These are phyloP conservation scores for Coleophoma cylindrospora DNA, from an alignment of 2,329 filamentous ascomycete species.

Conservation along the genomic window DNA sequence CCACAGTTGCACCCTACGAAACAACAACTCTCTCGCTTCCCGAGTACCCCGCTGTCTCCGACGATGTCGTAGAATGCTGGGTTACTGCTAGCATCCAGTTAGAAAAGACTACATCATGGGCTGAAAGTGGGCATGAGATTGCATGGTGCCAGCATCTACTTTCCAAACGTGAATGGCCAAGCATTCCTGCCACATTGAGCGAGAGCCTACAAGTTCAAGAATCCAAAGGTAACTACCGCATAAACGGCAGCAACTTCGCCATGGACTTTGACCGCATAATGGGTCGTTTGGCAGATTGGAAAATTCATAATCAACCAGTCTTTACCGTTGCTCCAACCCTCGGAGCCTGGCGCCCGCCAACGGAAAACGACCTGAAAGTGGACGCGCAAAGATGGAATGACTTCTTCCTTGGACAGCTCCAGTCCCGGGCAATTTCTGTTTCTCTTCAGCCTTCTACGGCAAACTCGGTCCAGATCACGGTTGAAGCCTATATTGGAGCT, in stretches of 20 bases:
- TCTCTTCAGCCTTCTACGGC: too few relatives aligned
- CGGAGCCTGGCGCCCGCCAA: conserved; percentile 40
- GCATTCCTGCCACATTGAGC: neutral
- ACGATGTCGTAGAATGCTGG: conserved; percentile 2
- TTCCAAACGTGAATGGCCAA: conserved; percentile 4
- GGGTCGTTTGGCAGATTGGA: neutral
- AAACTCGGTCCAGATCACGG: too few relatives aligned
- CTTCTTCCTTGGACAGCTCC: too few relatives aligned
- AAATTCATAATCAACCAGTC: conserved; percentile 3
- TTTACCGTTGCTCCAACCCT: conserved; percentile 16
- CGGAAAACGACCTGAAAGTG: conserved; percentile 37
- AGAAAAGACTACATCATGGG: neutral
- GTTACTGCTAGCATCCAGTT: conserved; percentile 2
- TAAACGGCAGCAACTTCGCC: neutral
- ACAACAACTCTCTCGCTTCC: neutral
- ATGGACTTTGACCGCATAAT: neutral
- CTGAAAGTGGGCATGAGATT: conserved; percentile 23
- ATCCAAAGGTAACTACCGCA: neutral
- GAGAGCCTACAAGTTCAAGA: neutral
- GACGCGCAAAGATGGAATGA: too few relatives aligned
- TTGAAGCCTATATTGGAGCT: too few relatives aligned
- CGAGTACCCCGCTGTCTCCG: neutral
- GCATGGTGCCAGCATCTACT: conserved; percentile 20
- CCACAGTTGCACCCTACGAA: too few relatives aligned
- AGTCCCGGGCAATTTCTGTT: too few relatives aligned